Percentiles rank a stretch among this genome's conserved stretches.
phyloP scores from a whole-genome alignment of 2,329 filamentous ascomycete genomes.

The Aspergillus pseudoviridinutans region DNA sequence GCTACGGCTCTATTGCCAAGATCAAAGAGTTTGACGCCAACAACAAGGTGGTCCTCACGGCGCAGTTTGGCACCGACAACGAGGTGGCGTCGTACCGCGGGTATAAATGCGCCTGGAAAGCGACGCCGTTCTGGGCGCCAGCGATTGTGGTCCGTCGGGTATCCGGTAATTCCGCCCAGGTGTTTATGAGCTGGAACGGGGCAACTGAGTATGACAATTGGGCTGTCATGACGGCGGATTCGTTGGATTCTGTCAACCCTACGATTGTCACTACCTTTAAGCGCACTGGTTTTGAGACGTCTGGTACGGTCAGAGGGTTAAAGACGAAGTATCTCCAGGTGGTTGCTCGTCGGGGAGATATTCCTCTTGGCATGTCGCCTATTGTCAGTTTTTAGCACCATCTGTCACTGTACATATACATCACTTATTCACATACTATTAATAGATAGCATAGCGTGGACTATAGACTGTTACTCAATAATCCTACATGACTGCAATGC shows the following conservation, averaged over 20 bases:
- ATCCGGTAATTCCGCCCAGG: conserved; percentile 11
- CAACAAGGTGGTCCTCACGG: conserved; percentile 29
- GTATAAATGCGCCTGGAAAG: conserved; percentile 33
- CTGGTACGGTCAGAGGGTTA: conserved; percentile 12
- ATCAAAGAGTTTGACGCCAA: conserved; percentile 33
- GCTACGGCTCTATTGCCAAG: conserved; percentile 33
- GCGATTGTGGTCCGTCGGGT: conserved; percentile 16
- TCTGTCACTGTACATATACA: background rate
- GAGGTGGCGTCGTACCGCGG: conserved; percentile 33
- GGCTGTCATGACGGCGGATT: conserved; percentile 28
- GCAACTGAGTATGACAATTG: conserved; percentile 36
- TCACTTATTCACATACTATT: background rate
- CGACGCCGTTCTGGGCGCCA: conserved; percentile 28
- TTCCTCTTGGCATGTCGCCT: conserved; percentile 18
- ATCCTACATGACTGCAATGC: too few relatives aligned
- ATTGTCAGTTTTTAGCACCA: conserved; percentile 10
- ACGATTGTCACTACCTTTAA: conserved; percentile 18
- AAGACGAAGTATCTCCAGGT: conserved; percentile 23
- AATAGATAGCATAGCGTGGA: background rate
- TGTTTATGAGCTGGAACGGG: conserved; percentile 40
- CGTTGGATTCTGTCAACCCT: conserved; percentile 13
- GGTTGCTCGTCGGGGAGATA: conserved; percentile 26
- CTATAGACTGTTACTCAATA: too few relatives aligned
- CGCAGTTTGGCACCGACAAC: conserved; percentile 29
- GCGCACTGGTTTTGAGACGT: conserved; percentile 29